phyloP scores from a whole-genome alignment of 164 flowering plant species.

The Dillenia turbinata region DNA sequence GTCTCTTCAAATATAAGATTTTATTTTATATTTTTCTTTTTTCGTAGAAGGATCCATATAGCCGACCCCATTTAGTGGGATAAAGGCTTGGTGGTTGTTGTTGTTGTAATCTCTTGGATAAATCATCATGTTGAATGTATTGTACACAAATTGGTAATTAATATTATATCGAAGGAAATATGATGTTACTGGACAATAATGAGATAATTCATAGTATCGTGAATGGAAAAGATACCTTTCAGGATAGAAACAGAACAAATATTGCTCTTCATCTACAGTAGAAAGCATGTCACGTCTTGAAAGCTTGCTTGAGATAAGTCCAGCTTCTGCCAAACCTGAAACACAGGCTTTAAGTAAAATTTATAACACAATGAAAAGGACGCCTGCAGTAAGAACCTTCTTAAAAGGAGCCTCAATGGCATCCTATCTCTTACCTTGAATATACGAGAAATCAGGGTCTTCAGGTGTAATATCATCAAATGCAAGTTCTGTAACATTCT shows the following conservation, averaged over 20 bases:
- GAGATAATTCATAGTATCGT: background rate
- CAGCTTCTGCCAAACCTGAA: constrained; percentile 98
- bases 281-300: constrained; percentile 59
- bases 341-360: constrained; percentile 3
- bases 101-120: too few species aligned
- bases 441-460: constrained; percentile 90
- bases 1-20: background rate
- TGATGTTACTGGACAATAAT: background rate
- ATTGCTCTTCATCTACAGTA: constrained; percentile 36
- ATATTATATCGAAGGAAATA: background rate
- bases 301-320: constrained; percentile 93
- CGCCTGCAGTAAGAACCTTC: background rate
- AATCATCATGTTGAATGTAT: background rate
- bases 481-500: constrained; percentile 89
- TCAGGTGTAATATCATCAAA: constrained; percentile 92
- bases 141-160: background rate
- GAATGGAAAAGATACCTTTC: constrained; percentile 52
- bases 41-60: too few species aligned
- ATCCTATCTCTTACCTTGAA: constrained; percentile 66
- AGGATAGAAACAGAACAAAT: constrained; percentile 61
- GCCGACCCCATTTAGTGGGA: too few species aligned
- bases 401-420: background rate
- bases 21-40: background rate
- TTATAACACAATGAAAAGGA: background rate
- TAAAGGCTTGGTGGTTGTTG: too few species aligned